phyloP scores from a whole-genome alignment of 164 flowering plant species.

The Saururus chinensis region DNA sequence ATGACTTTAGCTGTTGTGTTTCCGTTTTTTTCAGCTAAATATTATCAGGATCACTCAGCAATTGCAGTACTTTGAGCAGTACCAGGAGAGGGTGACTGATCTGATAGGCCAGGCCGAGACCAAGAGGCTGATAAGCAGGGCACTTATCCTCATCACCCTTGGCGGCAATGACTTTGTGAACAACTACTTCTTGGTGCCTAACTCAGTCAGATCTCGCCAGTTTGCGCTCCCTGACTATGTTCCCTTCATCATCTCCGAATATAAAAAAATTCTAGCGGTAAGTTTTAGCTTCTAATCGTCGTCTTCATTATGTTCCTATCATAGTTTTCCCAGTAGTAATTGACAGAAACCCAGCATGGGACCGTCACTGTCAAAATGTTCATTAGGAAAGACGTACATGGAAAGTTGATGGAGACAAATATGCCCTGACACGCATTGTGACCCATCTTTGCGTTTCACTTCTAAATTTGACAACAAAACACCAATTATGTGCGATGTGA shows the following conservation, averaged over 20 bases:
- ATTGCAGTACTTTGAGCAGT: constrained; percentile 31
- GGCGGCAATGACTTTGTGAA: constrained; percentile 90
- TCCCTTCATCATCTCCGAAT: constrained; percentile 40
- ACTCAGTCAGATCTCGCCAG: constrained; percentile 46
- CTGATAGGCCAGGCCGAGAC: constrained; percentile 30
- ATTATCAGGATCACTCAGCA: constrained; percentile 43
- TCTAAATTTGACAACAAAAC: too few relatives aligned
- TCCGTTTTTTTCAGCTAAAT: constrained; percentile 32
- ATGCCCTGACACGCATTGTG: too few relatives aligned
- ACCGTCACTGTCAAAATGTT: too few relatives aligned
- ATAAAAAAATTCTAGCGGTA: constrained; percentile 43
- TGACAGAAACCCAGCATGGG: too few relatives aligned
- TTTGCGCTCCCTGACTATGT: constrained; percentile 36
- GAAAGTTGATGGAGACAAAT: too few relatives aligned
- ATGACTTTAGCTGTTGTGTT: background rate
- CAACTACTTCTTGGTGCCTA: constrained; percentile 56
- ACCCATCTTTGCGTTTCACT: too few relatives aligned
- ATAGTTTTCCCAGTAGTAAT: too few relatives aligned
- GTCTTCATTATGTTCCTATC: background rate
- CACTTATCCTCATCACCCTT: constrained; percentile 46
- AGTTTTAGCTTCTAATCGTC: background rate
- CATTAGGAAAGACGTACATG: too few relatives aligned
- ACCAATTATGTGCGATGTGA: too few relatives aligned
- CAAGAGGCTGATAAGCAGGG: constrained; percentile 34
- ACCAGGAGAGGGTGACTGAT: constrained; percentile 38